Conservation (phyloP, 2,329 filamentous ascomycete species). For the Acephala macrosclerotiorum region DNA sequence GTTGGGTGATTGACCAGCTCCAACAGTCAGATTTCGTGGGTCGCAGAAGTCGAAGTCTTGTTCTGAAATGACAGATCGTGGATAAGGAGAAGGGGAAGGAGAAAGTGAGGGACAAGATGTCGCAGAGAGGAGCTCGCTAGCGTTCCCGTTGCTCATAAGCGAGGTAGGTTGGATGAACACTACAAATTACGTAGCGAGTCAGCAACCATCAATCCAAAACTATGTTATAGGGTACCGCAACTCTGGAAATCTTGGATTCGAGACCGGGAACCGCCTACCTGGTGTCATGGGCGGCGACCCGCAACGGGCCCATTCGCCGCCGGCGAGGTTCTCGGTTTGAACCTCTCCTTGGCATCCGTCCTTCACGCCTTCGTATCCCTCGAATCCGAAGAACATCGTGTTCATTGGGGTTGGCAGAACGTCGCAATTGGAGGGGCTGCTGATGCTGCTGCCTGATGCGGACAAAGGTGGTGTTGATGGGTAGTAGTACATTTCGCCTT, state of each 20-base stretch:
- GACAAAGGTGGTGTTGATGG: constrained; percentile 90
- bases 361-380: constrained; percentile 72
- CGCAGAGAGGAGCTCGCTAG: constrained; percentile 75
- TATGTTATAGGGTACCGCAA: constrained; percentile 9
- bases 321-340: constrained; percentile 74
- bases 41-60: constrained; percentile 86
- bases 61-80: constrained; percentile 72
- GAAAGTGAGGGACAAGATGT: constrained; percentile 84
- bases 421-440: constrained; percentile 83
- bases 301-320: constrained; percentile 77
- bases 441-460: constrained; percentile 81
- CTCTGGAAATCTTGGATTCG: not conserved
- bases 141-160: constrained; percentile 63
- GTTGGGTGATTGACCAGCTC: constrained; percentile 50
- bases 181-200: constrained; percentile 42
- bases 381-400: constrained; percentile 77
- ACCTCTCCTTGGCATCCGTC: constrained; percentile 74
- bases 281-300: constrained; percentile 89
- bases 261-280: constrained; percentile 60
- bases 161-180: constrained; percentile 74
- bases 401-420: constrained; percentile 84
- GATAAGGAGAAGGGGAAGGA: constrained; percentile 83
- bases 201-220: constrained; percentile 23
- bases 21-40: constrained; percentile 85
- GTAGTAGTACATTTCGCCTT: constrained; percentile 70